Conservation (phyloP, 768 basidiomycete genomes). For the Hygrophorus russula region DNA sequence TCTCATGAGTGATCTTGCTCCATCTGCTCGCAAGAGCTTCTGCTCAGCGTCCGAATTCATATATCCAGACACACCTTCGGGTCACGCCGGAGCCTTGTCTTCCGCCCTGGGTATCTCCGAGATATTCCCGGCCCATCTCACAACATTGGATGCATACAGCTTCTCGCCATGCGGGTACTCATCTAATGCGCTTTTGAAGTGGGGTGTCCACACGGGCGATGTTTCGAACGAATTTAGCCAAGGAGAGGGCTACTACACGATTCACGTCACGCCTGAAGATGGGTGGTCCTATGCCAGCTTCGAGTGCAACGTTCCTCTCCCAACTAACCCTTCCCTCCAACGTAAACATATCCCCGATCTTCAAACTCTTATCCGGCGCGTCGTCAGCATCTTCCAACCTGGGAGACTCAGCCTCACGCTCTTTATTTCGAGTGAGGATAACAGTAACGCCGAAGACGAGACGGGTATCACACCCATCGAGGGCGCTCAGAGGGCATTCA, state of each 20-base stretch:
- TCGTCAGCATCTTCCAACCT: conserved; percentile 90
- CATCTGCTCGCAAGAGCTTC: conserved; percentile 69
- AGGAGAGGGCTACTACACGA: conserved; percentile 93
- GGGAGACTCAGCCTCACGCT: conserved; percentile 76
- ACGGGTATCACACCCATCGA: conserved; percentile 49
- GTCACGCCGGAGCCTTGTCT: conserved; percentile 53
- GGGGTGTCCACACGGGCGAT: conserved; percentile 29
- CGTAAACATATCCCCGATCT: conserved; percentile 54
- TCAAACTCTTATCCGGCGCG: conserved; percentile 71
- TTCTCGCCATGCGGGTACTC: conserved; percentile 96
- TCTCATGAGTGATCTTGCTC: conserved; percentile 86
- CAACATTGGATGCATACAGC: conserved; percentile 83
- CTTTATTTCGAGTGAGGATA: conserved; percentile 69
- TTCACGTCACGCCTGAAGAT: conserved; percentile 96
- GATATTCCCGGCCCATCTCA: conserved; percentile 71
- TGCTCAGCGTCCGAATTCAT: conserved; percentile 31
- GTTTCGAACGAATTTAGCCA: conserved; percentile 5
- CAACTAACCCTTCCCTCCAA: conserved; percentile 20
- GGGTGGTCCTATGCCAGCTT: conserved; percentile 99
- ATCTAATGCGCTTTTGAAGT: conserved; percentile 79
- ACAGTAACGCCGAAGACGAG: conserved; percentile 23
- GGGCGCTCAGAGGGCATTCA: conserved; percentile 65
- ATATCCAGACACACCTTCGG: conserved; percentile 28
- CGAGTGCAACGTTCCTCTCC: conserved; percentile 90
- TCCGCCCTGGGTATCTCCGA: conserved; percentile 64